Evolutionary conservation across 805 yeast species (phyloP), one percentile per base, ranked within the genome.

Genomic region (Hyphopichia homilentoma): DNA sequence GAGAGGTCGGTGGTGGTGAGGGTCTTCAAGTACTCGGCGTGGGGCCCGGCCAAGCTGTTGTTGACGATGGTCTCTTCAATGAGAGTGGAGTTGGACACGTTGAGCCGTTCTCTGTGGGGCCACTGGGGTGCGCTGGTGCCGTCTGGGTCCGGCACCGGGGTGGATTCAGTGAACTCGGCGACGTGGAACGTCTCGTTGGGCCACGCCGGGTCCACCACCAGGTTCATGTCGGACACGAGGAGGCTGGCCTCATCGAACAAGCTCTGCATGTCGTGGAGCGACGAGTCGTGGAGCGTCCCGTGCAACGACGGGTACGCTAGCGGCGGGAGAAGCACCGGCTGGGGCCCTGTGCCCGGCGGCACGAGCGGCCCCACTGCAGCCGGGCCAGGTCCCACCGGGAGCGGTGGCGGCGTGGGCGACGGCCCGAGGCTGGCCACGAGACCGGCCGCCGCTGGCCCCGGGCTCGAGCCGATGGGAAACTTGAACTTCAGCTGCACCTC

Each of bases 161-260:
- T 23, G 9, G 25, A 35, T 27, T 39, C 33, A 3, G 47, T 33
- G 25, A 52, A 45, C 7, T 52, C 58, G 14, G 43, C 48, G 14
- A 50, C 20, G 15, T 37, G 44, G 35, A 50, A 51, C 24, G 41
- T 39, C 29, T 49, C 44, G 20, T 36, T 30, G 13, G 46, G 52
- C 29, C 27, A 41, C 11, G 20, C 5, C 27, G 35, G 18, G 16
- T 44, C 51, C 15, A 52, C 49, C 21, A 54, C 33, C 24, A 48
- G 52, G 35, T 48, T 50, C 35, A 61, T 53, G 34, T 61, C 68
- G 34, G 46, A 54, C 8, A 64, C 61, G 33, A 63, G 47, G 12
- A 50, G 23, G 26, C 50, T 48, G 13, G 68, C 70, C 34, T 61
- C 67, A 34, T 57, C 58, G 30, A 53, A 59, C 24, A 64, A 33